A percentile compares a stretch with the other conserved stretches of the same genome.
phyloP scores from a whole-genome alignment of 1,284 basidiomycete species.

The Bondarzewia mesenterica region DNA sequence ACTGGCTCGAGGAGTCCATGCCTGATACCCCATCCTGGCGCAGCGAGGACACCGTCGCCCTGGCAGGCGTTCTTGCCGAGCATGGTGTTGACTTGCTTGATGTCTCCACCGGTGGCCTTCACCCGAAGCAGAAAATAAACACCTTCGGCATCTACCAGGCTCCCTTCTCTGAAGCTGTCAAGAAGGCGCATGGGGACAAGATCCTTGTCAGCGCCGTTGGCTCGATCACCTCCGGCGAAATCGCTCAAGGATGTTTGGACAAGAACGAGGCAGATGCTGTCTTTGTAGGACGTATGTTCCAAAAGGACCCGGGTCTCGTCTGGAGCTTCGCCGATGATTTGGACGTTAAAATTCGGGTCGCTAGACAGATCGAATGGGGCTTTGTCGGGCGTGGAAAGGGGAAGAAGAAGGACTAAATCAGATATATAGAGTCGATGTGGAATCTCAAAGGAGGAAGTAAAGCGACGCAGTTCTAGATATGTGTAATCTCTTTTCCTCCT shows the following conservation, averaged over 20 bases:
- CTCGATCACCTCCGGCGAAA: conserved; percentile 44
- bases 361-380: conserved; percentile 1
- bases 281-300: conserved; percentile 49
- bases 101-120: conserved; percentile 44
- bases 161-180: conserved; percentile 42
- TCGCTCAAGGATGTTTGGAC: conserved; percentile 57
- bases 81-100: conserved; percentile 53
- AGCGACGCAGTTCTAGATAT: neutral
- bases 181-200: conserved; percentile 30
- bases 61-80: conserved; percentile 41
- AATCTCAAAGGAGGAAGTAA: neutral
- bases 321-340: neutral
- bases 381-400: neutral
- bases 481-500: neutral
- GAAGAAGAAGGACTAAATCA: neutral
- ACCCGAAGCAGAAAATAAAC: conserved; percentile 26
- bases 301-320: conserved; percentile 40
- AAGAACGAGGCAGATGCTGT: conserved; percentile 30
- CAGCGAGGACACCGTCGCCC: conserved; percentile 42
- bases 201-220: conserved; percentile 55
- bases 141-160: conserved; percentile 31
- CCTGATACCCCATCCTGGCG: conserved; percentile 41
- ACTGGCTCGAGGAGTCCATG: conserved; percentile 44
- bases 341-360: neutral
- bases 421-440: neutral